phyloP scores from a whole-genome alignment of 192 early-diverging fungal species.

The Chytriomyces hyalinus region DNA sequence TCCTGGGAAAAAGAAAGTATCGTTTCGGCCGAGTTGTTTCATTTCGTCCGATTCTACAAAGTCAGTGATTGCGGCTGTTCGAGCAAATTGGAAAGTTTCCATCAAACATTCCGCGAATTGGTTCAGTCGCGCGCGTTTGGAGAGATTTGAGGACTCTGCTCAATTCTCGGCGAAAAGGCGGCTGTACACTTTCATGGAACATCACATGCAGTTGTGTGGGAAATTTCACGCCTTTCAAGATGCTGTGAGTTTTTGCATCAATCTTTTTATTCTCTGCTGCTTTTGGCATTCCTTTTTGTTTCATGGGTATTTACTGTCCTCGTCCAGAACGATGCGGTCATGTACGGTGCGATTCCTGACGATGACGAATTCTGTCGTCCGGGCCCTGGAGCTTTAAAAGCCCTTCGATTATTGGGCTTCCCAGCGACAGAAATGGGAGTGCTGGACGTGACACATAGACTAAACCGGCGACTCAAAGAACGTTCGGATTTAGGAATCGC shows the following conservation, averaged over 20 bases:
- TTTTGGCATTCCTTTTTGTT: neutral
- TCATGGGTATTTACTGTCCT: no score
- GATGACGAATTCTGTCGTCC: neutral
- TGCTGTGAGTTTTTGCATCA: neutral
- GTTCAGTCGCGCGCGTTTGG: neutral
- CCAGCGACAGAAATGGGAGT: neutral
- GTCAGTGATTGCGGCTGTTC: neutral
- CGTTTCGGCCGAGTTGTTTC: constrained; percentile 9
- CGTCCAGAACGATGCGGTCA: constrained; percentile 16
- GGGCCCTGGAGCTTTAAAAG: constrained; percentile 4
- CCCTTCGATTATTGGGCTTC: neutral
- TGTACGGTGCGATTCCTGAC: constrained; percentile 24
- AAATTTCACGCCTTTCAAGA: constrained; percentile 21
- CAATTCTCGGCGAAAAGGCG: neutral
- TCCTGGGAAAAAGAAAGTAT: neutral
- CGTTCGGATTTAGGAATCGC: neutral
- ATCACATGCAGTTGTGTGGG: constrained; percentile 2
- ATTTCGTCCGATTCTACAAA: neutral
- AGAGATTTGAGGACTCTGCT: neutral
- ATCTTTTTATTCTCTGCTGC: neutral
- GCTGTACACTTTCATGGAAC: neutral
- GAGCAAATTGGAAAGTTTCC: constrained; percentile 5
- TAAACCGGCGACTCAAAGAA: constrained; percentile 1
- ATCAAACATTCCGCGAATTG: neutral
- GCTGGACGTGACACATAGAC: neutral